Percentiles rank a stretch among this genome's conserved stretches.
Conservation (phyloP, 306 rosid genomes). For the Gynostemma pentaphyllum region DNA sequence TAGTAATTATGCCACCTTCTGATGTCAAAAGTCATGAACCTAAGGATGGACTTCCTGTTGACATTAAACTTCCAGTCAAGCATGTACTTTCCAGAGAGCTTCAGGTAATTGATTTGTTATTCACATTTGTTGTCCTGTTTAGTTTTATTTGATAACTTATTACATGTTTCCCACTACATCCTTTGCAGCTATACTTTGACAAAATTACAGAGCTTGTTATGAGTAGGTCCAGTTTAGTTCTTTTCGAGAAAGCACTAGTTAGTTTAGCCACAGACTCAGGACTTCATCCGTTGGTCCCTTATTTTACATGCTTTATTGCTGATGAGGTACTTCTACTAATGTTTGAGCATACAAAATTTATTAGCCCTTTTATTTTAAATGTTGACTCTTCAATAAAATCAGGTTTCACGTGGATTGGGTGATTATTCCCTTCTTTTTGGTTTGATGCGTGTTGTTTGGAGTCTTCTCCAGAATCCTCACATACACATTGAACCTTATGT, state of each 20-base stretch:
- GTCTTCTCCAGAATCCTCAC: constrained; percentile 85
- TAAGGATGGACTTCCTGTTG: constrained; percentile 56
- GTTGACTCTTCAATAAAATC: constrained; percentile 19
- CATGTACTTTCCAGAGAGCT: constrained; percentile 79
- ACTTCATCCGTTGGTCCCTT: constrained; percentile 91
- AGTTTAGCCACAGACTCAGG: constrained; percentile 89
- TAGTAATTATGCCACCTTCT: constrained; percentile 46
- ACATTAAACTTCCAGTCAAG: constrained; percentile 73
- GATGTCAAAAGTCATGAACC: constrained; percentile 52
- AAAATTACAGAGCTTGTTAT: constrained; percentile 61
- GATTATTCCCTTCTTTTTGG: constrained; percentile 54
- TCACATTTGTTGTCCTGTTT: not conserved
- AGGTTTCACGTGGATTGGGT: constrained; percentile 69
- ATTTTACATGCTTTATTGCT: constrained; percentile 73
- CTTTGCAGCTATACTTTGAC: constrained; percentile 68
- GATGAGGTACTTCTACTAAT: constrained; percentile 73
- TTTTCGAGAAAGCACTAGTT: constrained; percentile 60
- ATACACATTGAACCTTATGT: constrained; percentile 87
- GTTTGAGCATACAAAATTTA: constrained; percentile 1
- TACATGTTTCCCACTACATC: constrained; percentile 14
- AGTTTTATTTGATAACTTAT: not conserved
- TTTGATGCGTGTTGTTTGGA: constrained; percentile 75
- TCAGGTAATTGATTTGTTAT: constrained; percentile 38
- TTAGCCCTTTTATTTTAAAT: not conserved
- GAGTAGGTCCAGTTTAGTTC: constrained; percentile 45